These are phyloP conservation scores for Nemania sp. DNA, from an alignment of 2,329 filamentous ascomycete genomes.

Conservation along the genomic window DNA sequence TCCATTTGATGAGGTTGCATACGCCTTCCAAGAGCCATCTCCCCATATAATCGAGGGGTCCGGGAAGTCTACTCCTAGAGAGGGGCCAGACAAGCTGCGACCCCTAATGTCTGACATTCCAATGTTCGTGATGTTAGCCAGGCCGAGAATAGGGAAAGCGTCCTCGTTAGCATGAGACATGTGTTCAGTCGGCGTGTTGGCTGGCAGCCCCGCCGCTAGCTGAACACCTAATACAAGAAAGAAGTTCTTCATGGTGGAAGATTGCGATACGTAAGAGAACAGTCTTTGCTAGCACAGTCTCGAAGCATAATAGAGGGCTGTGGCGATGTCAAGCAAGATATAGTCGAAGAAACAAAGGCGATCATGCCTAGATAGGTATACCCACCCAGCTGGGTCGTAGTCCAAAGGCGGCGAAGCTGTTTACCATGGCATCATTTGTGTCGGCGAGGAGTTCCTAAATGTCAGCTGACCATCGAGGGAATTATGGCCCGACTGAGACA, in stretches of 20 bases:
- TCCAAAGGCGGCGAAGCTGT: conserved; percentile 1
- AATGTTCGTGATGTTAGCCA: conserved; percentile 47
- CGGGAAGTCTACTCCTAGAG: conserved; percentile 46
- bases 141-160: conserved; percentile 40
- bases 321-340: conserved; percentile 28
- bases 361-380: conserved; percentile 21
- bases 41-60: conserved; percentile 49
- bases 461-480: conserved; percentile 7
- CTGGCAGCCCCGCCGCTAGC: conserved; percentile 43
- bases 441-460: background rate
- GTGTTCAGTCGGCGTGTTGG: conserved; percentile 26
- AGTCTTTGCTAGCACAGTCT: background rate
- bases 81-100: conserved; percentile 43
- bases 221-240: conserved; percentile 41
- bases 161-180: conserved; percentile 24
- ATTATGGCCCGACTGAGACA: conserved; percentile 6
- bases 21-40: conserved; percentile 50
- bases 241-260: conserved; percentile 44
- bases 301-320: conserved; percentile 16
- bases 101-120: conserved; percentile 37
- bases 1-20: conserved; percentile 48
- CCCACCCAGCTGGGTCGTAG: conserved; percentile 14
- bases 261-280: conserved; percentile 2
- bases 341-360: conserved; percentile 14
- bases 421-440: conserved; percentile 12